Evolutionary conservation across 2,329 filamentous ascomycete genomes (phyloP), one percentile per base, ranked within the genome.

Genomic region (Microsporum audouinii): DNA sequence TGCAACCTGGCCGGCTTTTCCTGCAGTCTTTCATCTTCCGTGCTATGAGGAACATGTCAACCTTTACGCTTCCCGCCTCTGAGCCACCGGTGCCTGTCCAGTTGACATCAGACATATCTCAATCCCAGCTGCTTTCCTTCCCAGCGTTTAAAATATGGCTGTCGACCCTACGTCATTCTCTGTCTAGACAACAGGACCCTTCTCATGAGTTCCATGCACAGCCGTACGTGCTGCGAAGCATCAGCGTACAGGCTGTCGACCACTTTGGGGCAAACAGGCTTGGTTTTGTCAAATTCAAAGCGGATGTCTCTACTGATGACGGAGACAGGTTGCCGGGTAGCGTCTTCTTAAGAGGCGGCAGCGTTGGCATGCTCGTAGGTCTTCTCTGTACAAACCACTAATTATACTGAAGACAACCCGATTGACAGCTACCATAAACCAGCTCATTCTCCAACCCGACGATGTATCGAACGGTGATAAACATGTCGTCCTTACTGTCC

Each of bases 281-380:
- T 3, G 82, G 82, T 0, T 85, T 84, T 65, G 66, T 84, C 57
- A 84, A 84, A 65, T 66, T 84, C 33, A 78, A 78, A 62, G 77
- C 80, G 0, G 73, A 77, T 6, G 76, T 85, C n/a, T 78, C 77
- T 2, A 84, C 82, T 63, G 74, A 77, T 10, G 55, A 73, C 7
- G 79, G 77, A 3, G 78, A 82, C 63, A 77, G 72, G 62, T 71
- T 84, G 1, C 81, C 82, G 0, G 82, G 81, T 1, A 78, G 79
- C 55, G 78, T 84, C 2, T 84, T 84, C 64, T 68, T 85, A 60
- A 72, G 82, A 43, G 82, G 82, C 6, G 81, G 81, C 1, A 83
- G 80, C 70, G 80, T 84, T 1, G 82, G 75, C 6, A 80, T 84
- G 71, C 69, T 85, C 61, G 80, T 82, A 69, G 66, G 74, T 33